Evolutionary conservation across 495 filamentous ascomycete species (phyloP).

Genomic region (Sporormia fimetaria): DNA sequence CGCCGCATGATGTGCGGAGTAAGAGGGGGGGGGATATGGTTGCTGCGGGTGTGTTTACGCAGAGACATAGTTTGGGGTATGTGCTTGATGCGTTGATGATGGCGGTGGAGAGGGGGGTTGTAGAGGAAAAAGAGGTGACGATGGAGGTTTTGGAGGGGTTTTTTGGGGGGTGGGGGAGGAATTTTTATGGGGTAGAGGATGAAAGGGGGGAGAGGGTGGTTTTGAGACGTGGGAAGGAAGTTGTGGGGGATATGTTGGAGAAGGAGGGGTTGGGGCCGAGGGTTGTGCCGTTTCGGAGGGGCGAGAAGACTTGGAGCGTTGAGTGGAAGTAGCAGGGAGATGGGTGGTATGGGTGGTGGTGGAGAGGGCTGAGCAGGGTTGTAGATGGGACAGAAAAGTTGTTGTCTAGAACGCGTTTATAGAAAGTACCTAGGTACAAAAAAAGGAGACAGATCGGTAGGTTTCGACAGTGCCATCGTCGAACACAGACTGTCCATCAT

Average conservation of each 20-base stretch:
- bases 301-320: constrained; percentile 53
- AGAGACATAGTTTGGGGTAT: constrained; percentile 68
- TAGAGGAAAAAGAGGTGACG: constrained; percentile 57
- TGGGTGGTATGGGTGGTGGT: neutral
- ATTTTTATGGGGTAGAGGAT: constrained; percentile 54
- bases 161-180: constrained; percentile 58
- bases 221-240: constrained; percentile 49
- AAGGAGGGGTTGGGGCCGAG: constrained; percentile 50
- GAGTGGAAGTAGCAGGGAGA: constrained; percentile 17
- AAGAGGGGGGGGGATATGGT: constrained; percentile 53
- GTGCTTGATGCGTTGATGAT: constrained; percentile 65
- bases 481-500: too few species aligned
- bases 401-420: neutral
- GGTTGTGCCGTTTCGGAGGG: constrained; percentile 60
- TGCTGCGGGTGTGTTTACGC: constrained; percentile 85
- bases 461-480: neutral
- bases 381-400: neutral
- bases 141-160: constrained; percentile 61
- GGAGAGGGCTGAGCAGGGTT: neutral
- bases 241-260: constrained; percentile 49
- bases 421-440: neutral
- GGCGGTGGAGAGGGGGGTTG: constrained; percentile 51
- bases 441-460: neutral
- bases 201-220: constrained; percentile 44
- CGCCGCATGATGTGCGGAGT: constrained; percentile 62